Conservation (phyloP, 1,139 yeast genomes). For the Debaryomyces robertsiae region DNA sequence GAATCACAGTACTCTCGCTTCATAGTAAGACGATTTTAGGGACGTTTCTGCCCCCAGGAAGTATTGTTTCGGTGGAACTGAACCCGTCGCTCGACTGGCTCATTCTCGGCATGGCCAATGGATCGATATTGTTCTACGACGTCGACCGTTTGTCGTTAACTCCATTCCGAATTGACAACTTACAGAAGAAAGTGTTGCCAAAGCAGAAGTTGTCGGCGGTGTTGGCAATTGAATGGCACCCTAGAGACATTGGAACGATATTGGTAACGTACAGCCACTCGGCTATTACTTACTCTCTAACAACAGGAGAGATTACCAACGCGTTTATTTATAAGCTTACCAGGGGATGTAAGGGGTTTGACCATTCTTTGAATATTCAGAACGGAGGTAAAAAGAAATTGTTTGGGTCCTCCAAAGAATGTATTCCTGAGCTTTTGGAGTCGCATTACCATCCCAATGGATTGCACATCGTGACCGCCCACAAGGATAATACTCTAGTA, state of each 20-base stretch:
- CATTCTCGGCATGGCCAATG: conserved; percentile 77
- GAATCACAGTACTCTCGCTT: conserved; percentile 69
- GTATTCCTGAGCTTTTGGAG: conserved; percentile 54
- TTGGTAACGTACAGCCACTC: conserved; percentile 72
- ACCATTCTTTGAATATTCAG: conserved; percentile 30
- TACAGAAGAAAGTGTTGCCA: conserved; percentile 62
- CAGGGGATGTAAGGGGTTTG: conserved; percentile 38
- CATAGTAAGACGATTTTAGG: conserved; percentile 62
- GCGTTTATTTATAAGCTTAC: conserved; percentile 58
- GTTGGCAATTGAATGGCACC: conserved; percentile 72
- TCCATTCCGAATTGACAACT: conserved; percentile 67
- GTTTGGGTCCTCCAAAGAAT: conserved; percentile 44
- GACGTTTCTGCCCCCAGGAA: conserved; percentile 59
- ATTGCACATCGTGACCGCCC: conserved; percentile 74
- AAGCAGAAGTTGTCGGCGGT: conserved; percentile 61
- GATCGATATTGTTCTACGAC: conserved; percentile 74
- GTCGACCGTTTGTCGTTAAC: conserved; percentile 75
- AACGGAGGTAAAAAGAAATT: conserved; percentile 49
- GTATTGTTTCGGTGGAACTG: conserved; percentile 65
- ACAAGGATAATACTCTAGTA: conserved; percentile 78
- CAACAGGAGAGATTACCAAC: conserved; percentile 57
- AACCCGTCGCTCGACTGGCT: conserved; percentile 93
- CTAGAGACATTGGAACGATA: conserved; percentile 82
- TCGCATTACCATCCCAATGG: conserved; percentile 95
- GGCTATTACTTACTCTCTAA: conserved; percentile 70